Evolutionary conservation across 2,329 filamentous ascomycete genomes (phyloP), one percentile per base, ranked within the genome.

Genomic region (Capronia americana): DNA sequence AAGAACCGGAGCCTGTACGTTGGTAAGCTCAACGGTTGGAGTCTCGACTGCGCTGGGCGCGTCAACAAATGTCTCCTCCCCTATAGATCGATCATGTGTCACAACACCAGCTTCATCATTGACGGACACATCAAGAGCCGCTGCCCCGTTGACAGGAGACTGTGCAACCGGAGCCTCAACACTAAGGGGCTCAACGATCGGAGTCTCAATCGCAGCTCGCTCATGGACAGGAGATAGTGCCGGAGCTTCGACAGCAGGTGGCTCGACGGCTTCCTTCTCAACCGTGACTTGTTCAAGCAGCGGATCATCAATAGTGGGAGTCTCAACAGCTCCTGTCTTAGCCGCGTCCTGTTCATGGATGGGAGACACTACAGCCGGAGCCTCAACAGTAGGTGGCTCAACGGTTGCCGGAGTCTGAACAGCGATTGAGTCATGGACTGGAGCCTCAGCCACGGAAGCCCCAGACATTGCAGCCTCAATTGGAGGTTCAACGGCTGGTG

Each of bases 1-100:
- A 28, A 26, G 3, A 51, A 26, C 48, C 11, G 46, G 30, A 53
- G 59, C 44, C 32, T 48, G 57, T 10, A 54, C 48, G 32, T 44
- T 34, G 7, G 53, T 8, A 48, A 38, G n/a, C 17, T 63, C 54
- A 48, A 32, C 17, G 24, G 10, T 30, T 4, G 44, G 26, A 14
- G 32, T 30, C 28, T 41, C 57, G n/a, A 56, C 41, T 32, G 59
- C 34, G 2, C 23, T 50, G 12, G 23, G 20, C 14, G 10, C 30
- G 17, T 6, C 23, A 14, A 17, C 14, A 20, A 4, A 3, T 20
- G n/a, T 8, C 12, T 20, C 14, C 6, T 59, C 4, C 7, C 3
- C 14, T 30, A 7, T 17, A 59, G 26, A 23, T n/a, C 30, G 41
- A 12, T 2, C 8, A 4, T n/a, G 20, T 14, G 60, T 8, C 20